Percentiles rank a stretch among this genome's conserved stretches.
Conservation (phyloP, 2,329 filamentous ascomycete genomes). For the Gnomoniopsis sp. region DNA sequence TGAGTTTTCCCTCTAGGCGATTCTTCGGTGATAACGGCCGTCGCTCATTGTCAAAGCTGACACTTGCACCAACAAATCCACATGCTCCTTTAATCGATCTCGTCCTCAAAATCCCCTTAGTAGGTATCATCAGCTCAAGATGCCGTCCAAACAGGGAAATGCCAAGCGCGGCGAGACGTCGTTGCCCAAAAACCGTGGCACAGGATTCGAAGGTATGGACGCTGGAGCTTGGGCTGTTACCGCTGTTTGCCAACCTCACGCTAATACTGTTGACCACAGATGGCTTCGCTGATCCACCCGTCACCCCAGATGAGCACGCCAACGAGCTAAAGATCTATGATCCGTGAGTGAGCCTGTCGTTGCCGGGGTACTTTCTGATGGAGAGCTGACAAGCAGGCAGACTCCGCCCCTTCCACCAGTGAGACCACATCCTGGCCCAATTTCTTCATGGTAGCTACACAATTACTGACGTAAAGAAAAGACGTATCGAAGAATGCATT, state of each 20-base stretch:
- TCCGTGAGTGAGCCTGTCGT: constrained; percentile 40
- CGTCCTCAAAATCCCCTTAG: not conserved
- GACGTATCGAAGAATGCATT: constrained; percentile 81
- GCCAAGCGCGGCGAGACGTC: constrained; percentile 36
- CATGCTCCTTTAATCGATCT: not conserved
- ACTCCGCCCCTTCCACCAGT: constrained; percentile 55
- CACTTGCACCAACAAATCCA: not conserved
- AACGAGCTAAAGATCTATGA: constrained; percentile 69
- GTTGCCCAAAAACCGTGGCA: constrained; percentile 44
- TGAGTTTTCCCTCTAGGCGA: not conserved
- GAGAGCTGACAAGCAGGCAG: constrained; percentile 31
- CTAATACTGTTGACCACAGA: constrained; percentile 38
- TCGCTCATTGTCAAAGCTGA: not conserved
- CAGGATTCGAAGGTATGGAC: constrained; percentile 66
- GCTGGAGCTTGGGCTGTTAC: not conserved
- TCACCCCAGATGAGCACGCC: constrained; percentile 66
- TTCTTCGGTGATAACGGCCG: too few species aligned
- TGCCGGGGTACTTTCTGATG: not conserved
- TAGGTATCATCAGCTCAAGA: not conserved
- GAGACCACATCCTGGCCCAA: constrained; percentile 13
- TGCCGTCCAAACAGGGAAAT: constrained; percentile 26
- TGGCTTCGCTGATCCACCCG: constrained; percentile 74
- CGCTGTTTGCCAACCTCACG: not conserved
- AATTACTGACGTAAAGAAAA: constrained; percentile 28
- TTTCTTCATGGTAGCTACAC: not conserved